phyloP scores from a whole-genome alignment of 495 filamentous ascomycete species.

The Aspergillus steynii region DNA sequence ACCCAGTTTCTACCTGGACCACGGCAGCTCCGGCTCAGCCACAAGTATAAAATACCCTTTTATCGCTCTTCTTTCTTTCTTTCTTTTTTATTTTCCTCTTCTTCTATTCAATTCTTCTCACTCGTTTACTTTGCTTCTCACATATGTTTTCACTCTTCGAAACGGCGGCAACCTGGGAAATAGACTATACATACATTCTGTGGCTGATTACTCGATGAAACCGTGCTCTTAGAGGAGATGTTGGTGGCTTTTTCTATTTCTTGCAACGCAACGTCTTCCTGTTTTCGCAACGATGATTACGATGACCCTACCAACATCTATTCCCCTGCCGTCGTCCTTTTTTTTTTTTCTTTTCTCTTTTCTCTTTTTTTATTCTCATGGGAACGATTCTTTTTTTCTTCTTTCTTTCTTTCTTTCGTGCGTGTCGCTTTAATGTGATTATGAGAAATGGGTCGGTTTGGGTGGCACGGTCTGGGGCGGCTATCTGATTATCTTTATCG shows the following conservation, averaged over 20 bases:
- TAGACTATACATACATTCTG: conserved; percentile 27
- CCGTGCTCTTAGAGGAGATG: conserved; percentile 28
- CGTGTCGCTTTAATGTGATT: conserved; percentile 22
- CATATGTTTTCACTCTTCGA: conserved; percentile 15
- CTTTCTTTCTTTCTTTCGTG: conserved; percentile 17
- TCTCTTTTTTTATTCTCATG: conserved; percentile 9
- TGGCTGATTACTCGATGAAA: conserved; percentile 23
- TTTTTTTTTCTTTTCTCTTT: conserved; percentile 16
- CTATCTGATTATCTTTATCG: conserved; percentile 23
- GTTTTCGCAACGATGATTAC: conserved; percentile 20
- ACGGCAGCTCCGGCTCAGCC: conserved; percentile 46
- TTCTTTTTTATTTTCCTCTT: conserved; percentile 11
- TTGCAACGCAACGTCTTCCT: conserved; percentile 9
- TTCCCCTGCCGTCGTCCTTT: conserved; percentile 5
- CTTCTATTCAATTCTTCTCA: conserved; percentile 5
- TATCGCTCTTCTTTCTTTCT: conserved; percentile 4
- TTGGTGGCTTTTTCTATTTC: conserved; percentile 20
- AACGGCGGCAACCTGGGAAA: conserved; percentile 28
- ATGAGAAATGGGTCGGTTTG: conserved; percentile 30
- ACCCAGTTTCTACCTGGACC: conserved; percentile 43
- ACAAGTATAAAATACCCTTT: conserved; percentile 34
- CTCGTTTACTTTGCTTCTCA: conserved; percentile 8
- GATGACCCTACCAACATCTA: conserved; percentile 18
- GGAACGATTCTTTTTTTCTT: conserved; percentile 16
- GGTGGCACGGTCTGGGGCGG: conserved; percentile 30